These are phyloP conservation scores for Monilinia polystroma DNA, from an alignment of 2,329 filamentous ascomycete genomes.

Conservation along the genomic window DNA sequence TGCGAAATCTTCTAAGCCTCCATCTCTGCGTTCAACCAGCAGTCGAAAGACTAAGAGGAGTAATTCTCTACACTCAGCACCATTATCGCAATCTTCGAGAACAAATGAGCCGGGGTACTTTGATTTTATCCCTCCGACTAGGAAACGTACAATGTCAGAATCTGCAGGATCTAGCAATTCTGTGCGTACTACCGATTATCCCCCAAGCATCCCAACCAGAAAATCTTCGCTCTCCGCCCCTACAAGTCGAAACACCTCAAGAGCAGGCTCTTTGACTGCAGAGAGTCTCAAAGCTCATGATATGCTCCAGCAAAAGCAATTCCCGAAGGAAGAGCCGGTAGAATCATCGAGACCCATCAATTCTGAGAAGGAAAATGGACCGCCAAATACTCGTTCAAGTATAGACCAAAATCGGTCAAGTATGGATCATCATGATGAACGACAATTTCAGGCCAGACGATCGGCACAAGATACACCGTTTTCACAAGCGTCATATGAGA, in stretches of 20 bases:
- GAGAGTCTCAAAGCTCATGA: slow-evolving; percentile 60
- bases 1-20: slow-evolving; percentile 50
- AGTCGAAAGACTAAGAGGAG: slow-evolving; percentile 56
- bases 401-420: slow-evolving; percentile 53
- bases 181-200: slow-evolving; percentile 58
- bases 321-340: slow-evolving; percentile 19
- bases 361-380: slow-evolving; percentile 28
- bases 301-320: slow-evolving; percentile 35
- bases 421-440: slow-evolving; percentile 16
- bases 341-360: slow-evolving; percentile 19
- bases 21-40: slow-evolving; percentile 62
- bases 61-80: slow-evolving; percentile 52
- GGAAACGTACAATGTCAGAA: slow-evolving; percentile 37
- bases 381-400: slow-evolving; percentile 34
- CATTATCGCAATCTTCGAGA: slow-evolving; percentile 45
- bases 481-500: slow-evolving; percentile 59
- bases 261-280: slow-evolving; percentile 55
- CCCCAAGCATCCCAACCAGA: slow-evolving; percentile 56
- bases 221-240: slow-evolving; percentile 63
- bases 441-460: slow-evolving; percentile 46
- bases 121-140: slow-evolving; percentile 41
- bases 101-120: slow-evolving; percentile 48
- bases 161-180: slow-evolving; percentile 37
- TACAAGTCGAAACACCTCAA: slow-evolving; percentile 57
- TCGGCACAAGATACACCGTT: slow-evolving; percentile 61